These are phyloP conservation scores for Myxozyma udenii DNA, from an alignment of 805 yeast species.

Conservation along the genomic window DNA sequence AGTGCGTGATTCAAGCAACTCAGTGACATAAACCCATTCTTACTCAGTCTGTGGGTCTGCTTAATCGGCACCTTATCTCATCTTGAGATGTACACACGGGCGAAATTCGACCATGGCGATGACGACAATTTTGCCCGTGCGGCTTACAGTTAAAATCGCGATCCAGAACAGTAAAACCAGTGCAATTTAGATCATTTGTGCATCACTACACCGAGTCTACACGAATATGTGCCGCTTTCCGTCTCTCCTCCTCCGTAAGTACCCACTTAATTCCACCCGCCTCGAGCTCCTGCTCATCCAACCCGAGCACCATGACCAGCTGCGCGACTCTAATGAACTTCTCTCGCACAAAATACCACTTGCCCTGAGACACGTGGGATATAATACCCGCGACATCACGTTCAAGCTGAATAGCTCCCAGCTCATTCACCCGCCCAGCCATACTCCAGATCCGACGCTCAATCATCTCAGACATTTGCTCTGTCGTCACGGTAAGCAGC, in stretches of 20 bases:
- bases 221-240: constrained; percentile 57
- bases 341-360: constrained; percentile 70
- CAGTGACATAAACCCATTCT: too few relatives aligned
- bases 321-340: constrained; percentile 80
- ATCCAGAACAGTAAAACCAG: too few relatives aligned
- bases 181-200: too few relatives aligned
- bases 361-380: constrained; percentile 59
- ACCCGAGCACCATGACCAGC: constrained; percentile 72
- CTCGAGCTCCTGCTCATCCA: constrained; percentile 66
- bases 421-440: constrained; percentile 67
- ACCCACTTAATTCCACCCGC: constrained; percentile 59
- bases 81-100: too few relatives aligned
- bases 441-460: constrained; percentile 68
- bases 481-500: constrained; percentile 51
- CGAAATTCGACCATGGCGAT: too few relatives aligned
- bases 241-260: constrained; percentile 71
- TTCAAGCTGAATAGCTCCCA: constrained; percentile 81
- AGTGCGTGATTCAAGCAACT: too few relatives aligned
- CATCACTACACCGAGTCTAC: constrained; percentile 35
- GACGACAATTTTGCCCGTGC: too few relatives aligned
- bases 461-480: constrained; percentile 52
- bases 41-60: too few relatives aligned
- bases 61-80: too few relatives aligned
- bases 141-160: too few relatives aligned
- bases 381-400: constrained; percentile 74